Percentiles rank a stretch among this genome's conserved stretches.
These are phyloP conservation scores for Hydnomerulius pinastri DNA, from an alignment of 768 basidiomycete species.

Conservation along the genomic window DNA sequence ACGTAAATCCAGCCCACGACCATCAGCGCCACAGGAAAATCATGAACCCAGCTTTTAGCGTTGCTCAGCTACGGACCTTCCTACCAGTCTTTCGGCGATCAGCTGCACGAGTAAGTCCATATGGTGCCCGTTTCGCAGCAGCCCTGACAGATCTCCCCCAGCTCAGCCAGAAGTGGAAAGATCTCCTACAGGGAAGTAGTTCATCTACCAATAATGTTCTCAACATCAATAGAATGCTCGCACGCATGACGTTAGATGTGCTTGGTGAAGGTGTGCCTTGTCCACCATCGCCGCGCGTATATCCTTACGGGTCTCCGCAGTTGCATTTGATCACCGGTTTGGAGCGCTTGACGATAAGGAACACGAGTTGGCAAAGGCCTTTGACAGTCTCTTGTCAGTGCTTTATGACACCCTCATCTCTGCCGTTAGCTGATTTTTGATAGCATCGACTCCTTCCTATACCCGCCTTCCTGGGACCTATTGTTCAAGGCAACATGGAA, in stretches of 20 bases:
- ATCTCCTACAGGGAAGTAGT: conserved; percentile 10
- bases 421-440: not conserved
- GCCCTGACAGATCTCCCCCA: conserved; percentile 4
- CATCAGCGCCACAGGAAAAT: conserved; percentile 33
- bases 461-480: conserved; percentile 20
- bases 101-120: conserved; percentile 13
- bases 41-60: conserved; percentile 30
- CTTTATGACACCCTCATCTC: not conserved
- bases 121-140: not conserved
- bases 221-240: conserved; percentile 22
- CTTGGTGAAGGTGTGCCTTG: conserved; percentile 28
- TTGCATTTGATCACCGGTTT: conserved; percentile 26
- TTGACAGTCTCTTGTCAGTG: conserved; percentile 18
- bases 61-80: conserved; percentile 25
- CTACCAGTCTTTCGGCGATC: conserved; percentile 25
- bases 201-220: conserved; percentile 11
- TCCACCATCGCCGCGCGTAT: not conserved
- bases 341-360: conserved; percentile 15
- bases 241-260: conserved; percentile 27
- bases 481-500: conserved; percentile 31
- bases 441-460: conserved; percentile 25
- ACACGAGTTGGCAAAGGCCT: conserved; percentile 16
- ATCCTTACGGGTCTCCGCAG: conserved; percentile 4
- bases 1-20: conserved; percentile 11
- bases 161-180: conserved; percentile 25